Percentiles rank a stretch among this genome's conserved stretches.
These are phyloP conservation scores for Exophiala bonariae DNA, from an alignment of 2,329 filamentous ascomycete species.

Conservation along the genomic window DNA sequence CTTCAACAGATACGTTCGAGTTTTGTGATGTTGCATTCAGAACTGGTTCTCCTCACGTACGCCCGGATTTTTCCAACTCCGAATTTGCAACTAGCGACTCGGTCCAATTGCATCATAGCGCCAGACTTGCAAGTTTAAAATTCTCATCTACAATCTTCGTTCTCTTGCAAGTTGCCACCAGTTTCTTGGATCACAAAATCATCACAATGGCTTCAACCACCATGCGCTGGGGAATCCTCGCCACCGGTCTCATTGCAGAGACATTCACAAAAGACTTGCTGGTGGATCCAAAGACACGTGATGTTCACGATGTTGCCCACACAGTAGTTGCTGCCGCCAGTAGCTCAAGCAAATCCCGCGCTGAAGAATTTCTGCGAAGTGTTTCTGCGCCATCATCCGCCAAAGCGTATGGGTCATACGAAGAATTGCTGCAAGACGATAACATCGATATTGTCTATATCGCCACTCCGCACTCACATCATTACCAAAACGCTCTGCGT, in stretches of 20 bases:
- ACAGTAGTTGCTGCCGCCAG: conserved; percentile 77
- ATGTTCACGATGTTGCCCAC: conserved; percentile 71
- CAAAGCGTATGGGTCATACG: conserved; percentile 75
- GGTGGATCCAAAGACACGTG: conserved; percentile 69
- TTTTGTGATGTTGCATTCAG: too few relatives aligned
- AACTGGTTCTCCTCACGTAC: too few relatives aligned
- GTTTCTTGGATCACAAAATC: too few relatives aligned
- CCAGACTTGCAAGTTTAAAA: too few relatives aligned
- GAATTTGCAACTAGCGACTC: too few relatives aligned
- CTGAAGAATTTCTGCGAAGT: conserved; percentile 69
- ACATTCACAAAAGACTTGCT: conserved; percentile 76
- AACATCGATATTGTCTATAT: conserved; percentile 78
- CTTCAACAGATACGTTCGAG: too few relatives aligned
- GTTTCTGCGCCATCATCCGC: conserved; percentile 63
- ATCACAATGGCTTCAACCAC: conserved; percentile 7
- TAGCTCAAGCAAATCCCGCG: conserved; percentile 68
- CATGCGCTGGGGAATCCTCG: conserved; percentile 26
- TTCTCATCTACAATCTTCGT: too few relatives aligned
- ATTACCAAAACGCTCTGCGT: conserved; percentile 86
- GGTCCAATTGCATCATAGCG: too few relatives aligned
- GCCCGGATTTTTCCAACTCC: too few relatives aligned
- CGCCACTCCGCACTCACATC: conserved; percentile 86
- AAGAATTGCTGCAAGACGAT: conserved; percentile 74
- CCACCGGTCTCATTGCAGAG: conserved; percentile 48
- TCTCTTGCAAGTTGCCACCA: too few relatives aligned